Evolutionary conservation across 768 basidiomycete species (phyloP).

Genomic region (Pholiota molesta): DNA sequence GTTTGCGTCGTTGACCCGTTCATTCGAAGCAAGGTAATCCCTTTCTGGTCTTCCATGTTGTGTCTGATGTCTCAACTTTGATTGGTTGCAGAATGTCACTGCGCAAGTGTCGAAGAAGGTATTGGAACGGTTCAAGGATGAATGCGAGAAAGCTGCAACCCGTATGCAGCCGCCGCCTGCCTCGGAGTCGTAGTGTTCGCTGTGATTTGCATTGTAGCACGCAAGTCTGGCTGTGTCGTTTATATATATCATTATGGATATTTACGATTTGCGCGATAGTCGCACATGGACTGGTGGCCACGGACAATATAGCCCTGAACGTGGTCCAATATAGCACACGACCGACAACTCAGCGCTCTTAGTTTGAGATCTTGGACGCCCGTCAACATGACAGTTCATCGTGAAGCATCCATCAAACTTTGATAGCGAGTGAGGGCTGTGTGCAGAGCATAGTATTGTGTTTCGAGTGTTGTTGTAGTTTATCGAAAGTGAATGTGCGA

Average conservation of each 20-base stretch:
- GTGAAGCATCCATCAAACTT: not conserved
- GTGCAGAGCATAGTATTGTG: not conserved
- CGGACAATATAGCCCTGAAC: not conserved
- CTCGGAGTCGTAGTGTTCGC: not conserved
- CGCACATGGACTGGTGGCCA: not conserved
- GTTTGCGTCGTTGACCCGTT: constrained; percentile 7
- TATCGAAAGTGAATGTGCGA: too few relatives aligned
- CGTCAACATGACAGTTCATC: not conserved
- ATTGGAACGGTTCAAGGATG: not conserved
- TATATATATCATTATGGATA: too few relatives aligned
- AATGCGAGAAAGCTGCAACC: not conserved
- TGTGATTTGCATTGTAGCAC: not conserved
- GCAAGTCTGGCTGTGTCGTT: too few relatives aligned
- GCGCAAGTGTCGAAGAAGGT: not conserved
- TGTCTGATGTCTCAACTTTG: constrained; percentile 12
- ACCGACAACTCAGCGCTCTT: not conserved
- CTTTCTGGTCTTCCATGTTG: not conserved
- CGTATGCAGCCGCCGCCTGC: not conserved
- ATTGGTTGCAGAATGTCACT: not conserved
- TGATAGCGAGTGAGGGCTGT: not conserved
- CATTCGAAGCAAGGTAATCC: constrained; percentile 11
- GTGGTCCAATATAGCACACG: not conserved
- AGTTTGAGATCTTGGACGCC: not conserved
- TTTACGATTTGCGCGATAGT: not conserved
- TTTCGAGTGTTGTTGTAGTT: too few relatives aligned